Evolutionary conservation across 306 rosid species (phyloP).

Genomic region (Phaseolus lunatus): DNA sequence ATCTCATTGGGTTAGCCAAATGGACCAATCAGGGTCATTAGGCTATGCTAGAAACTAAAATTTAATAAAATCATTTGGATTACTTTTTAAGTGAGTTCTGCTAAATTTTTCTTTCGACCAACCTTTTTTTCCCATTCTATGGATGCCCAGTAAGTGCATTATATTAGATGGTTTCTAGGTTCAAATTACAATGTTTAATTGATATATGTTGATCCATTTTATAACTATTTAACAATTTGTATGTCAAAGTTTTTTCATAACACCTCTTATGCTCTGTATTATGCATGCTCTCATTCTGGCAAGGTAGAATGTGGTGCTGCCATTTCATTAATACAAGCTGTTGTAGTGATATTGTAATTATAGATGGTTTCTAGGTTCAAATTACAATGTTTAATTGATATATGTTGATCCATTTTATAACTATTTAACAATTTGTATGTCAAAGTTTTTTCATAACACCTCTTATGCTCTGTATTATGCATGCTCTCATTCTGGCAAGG

Average conservation of each 20-base stretch:
- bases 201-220: slow-evolving; percentile 10
- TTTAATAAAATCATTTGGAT: not conserved
- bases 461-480: not conserved
- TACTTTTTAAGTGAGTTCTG: not conserved
- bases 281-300: not conserved
- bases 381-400: not conserved
- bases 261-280: not conserved
- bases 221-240: slow-evolving; percentile 4
- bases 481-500: not conserved
- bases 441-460: not conserved
- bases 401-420: slow-evolving; percentile 16
- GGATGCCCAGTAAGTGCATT: slow-evolving; percentile 3
- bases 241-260: not conserved
- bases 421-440: not conserved
- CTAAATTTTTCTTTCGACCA: not conserved
- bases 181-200: not conserved
- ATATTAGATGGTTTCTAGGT: slow-evolving; percentile 15
- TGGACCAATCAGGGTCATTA: not conserved
- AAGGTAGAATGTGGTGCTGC: not conserved
- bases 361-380: slow-evolving; percentile 13
- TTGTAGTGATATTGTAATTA: slow-evolving; percentile 22
- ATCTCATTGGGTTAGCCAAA: not conserved
- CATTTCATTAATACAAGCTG: slow-evolving; percentile 5
- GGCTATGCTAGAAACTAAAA: not conserved
- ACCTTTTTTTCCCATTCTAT: not conserved